Percentiles rank a stretch among this genome's conserved stretches.
phyloP scores from a whole-genome alignment of 495 filamentous ascomycete species.

The Hypoxylon intermedium region DNA sequence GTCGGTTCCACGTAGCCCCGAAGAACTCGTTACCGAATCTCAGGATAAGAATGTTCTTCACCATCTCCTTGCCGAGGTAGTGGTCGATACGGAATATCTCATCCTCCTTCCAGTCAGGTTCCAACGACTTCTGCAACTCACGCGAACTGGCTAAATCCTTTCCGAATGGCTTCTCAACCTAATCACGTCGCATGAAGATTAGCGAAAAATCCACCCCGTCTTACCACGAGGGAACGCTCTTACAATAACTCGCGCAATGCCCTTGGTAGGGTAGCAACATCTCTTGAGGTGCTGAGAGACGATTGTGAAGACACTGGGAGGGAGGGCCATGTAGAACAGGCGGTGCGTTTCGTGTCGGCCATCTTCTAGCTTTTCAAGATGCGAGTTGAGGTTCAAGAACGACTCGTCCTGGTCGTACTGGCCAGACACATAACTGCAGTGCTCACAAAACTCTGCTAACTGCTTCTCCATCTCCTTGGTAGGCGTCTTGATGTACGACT shows the following conservation, averaged over 20 bases:
- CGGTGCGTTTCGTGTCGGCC: slow-evolving; percentile 83
- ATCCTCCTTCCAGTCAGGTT: slow-evolving; percentile 98
- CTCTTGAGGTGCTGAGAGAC: slow-evolving; percentile 96
- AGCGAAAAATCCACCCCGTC: not conserved
- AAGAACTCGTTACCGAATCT: slow-evolving; percentile 99
- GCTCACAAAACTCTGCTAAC: slow-evolving; percentile 82
- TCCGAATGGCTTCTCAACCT: slow-evolving; percentile 99
- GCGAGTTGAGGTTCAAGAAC: slow-evolving; percentile 85
- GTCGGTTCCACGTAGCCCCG: slow-evolving; percentile 97
- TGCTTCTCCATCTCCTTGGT: slow-evolving; percentile 98
- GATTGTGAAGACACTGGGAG: slow-evolving; percentile 95
- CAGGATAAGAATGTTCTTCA: slow-evolving; percentile 99
- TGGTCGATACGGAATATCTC: slow-evolving; percentile 99
- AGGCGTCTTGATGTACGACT: slow-evolving; percentile 98
- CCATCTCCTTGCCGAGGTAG: slow-evolving; percentile 99
- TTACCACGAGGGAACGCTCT: slow-evolving; percentile 32
- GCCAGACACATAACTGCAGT: slow-evolving; percentile 92
- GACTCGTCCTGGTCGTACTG: slow-evolving; percentile 98
- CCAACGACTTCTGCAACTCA: slow-evolving; percentile 91
- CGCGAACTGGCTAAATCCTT: slow-evolving; percentile 95
- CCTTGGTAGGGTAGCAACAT: slow-evolving; percentile 90
- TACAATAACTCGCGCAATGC: slow-evolving; percentile 94
- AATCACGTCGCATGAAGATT: slow-evolving; percentile 20
- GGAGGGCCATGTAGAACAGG: slow-evolving; percentile 99
- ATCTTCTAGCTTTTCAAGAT: slow-evolving; percentile 87